phyloP scores from a whole-genome alignment of 805 yeast genomes.

The Myxozyma kluyveri region DNA sequence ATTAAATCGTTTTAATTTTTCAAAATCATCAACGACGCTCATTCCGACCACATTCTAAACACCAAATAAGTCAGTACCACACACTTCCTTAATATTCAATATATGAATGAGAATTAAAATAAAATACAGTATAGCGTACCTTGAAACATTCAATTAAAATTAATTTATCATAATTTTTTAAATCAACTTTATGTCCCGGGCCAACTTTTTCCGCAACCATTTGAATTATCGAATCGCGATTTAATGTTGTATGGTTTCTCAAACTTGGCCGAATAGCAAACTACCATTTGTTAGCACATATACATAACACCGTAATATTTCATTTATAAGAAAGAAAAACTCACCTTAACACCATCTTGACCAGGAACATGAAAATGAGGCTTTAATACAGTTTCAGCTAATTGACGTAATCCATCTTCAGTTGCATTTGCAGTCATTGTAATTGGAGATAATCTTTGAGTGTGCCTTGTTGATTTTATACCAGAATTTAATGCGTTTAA shows the following conservation, averaged over 20 bases:
- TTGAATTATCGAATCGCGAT: constrained; percentile 69
- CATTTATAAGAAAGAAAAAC: constrained; percentile 5
- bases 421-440: constrained; percentile 71
- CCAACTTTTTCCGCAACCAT: constrained; percentile 72
- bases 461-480: constrained; percentile 61
- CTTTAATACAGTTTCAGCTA: constrained; percentile 58
- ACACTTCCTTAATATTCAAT: neutral
- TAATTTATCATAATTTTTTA: constrained; percentile 73
- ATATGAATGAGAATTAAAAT: too few relatives aligned
- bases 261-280: constrained; percentile 81
- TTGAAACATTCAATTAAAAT: constrained; percentile 86
- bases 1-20: constrained; percentile 64
- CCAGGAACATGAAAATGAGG: constrained; percentile 63
- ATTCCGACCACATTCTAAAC: constrained; percentile 71
- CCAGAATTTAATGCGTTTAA: constrained; percentile 51
- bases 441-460: constrained; percentile 80
- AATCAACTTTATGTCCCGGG: constrained; percentile 72
- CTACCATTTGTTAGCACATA: constrained; percentile 9
- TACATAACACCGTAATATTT: neutral
- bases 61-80: too few relatives aligned
- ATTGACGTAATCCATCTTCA: constrained; percentile 59
- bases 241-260: constrained; percentile 73
- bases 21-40: constrained; percentile 67
- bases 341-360: constrained; percentile 23
- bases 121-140: constrained; percentile 11